Evolutionary conservation across 2,329 filamentous ascomycete genomes (phyloP).

Genomic region (Aspergillus ochraceus): DNA sequence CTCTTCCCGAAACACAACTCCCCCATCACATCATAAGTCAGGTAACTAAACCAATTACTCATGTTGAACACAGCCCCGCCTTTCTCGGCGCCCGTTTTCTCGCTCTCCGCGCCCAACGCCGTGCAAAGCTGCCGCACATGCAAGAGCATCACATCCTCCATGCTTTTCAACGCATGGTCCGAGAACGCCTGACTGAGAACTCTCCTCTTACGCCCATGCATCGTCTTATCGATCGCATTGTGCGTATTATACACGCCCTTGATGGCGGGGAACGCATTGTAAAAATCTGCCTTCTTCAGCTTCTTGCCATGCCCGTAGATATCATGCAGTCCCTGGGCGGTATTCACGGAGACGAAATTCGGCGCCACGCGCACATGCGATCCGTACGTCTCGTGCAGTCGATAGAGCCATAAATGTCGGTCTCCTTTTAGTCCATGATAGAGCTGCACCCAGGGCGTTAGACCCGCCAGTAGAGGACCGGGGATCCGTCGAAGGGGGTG

Average conservation of each 20-base stretch:
- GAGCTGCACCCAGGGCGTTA: slow-evolving; percentile 56
- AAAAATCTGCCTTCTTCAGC: slow-evolving; percentile 66
- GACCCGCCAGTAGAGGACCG: slow-evolving; percentile 31
- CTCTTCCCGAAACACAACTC: slow-evolving; percentile 54
- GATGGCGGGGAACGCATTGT: slow-evolving; percentile 70
- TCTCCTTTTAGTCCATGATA: slow-evolving; percentile 76
- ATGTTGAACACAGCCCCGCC: slow-evolving; percentile 32
- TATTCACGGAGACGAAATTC: slow-evolving; percentile 76
- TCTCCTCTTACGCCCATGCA: slow-evolving; percentile 69
- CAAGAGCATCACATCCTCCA: slow-evolving; percentile 66
- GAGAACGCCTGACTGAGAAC: slow-evolving; percentile 73
- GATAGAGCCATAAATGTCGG: slow-evolving; percentile 71
- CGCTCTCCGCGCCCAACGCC: slow-evolving; percentile 18
- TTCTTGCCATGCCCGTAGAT: slow-evolving; percentile 44
- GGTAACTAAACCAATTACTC: slow-evolving; percentile 42
- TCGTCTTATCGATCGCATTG: slow-evolving; percentile 66
- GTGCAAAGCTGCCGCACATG: slow-evolving; percentile 67
- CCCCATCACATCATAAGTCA: slow-evolving; percentile 54
- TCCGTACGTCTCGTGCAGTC: slow-evolving; percentile 70
- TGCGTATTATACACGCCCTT: slow-evolving; percentile 67
- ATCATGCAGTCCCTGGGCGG: slow-evolving; percentile 55
- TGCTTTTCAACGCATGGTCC: slow-evolving; percentile 64
- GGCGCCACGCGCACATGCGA: slow-evolving; percentile 72
- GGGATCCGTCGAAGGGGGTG: slow-evolving; percentile 35
- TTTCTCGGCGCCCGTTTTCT: slow-evolving; percentile 18